Conservation (phyloP, 371 early-diverging fungal species). For the Mucor indicus region DNA sequence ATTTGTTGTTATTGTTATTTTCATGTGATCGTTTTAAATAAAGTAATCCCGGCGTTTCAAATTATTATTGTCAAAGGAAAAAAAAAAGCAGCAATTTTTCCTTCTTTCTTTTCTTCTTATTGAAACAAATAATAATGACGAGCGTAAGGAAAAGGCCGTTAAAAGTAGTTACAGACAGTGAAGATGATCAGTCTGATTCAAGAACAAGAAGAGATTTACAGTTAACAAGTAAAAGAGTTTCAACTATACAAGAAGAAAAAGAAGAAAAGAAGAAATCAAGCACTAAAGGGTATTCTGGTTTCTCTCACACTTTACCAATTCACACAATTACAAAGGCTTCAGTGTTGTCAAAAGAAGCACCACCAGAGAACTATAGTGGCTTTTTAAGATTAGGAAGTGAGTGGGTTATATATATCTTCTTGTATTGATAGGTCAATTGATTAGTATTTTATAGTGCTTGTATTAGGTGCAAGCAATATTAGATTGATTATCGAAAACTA, state of each 20-base stretch:
- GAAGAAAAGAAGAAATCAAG: constrained; percentile 28
- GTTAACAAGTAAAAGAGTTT: constrained; percentile 31
- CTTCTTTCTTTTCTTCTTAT: constrained; percentile 4
- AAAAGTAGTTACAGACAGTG: constrained; percentile 48
- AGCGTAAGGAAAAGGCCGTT: constrained; percentile 23
- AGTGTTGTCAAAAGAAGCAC: constrained; percentile 72
- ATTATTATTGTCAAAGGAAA: constrained; percentile 1
- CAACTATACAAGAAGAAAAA: constrained; percentile 31
- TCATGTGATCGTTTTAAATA: too few species aligned
- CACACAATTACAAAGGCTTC: constrained; percentile 62
- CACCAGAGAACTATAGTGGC: constrained; percentile 74
- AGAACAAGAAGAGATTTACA: constrained; percentile 36
- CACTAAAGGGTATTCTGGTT: constrained; percentile 17
- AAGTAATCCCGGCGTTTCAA: constrained; percentile 9
- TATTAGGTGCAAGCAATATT: constrained; percentile 80
- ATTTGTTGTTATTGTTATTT: too few species aligned
- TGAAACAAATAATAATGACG: constrained; percentile 4
- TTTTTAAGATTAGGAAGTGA: constrained; percentile 66
- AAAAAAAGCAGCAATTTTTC: not conserved
- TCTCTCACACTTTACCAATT: constrained; percentile 61
- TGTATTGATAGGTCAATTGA: not conserved
- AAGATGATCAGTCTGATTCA: constrained; percentile 45
- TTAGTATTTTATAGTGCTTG: constrained; percentile 54
- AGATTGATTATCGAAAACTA: constrained; percentile 87
- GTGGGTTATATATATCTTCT: constrained; percentile 13